phyloP scores from a whole-genome alignment of 805 yeast species.

The Cyberlindnera petersonii region DNA sequence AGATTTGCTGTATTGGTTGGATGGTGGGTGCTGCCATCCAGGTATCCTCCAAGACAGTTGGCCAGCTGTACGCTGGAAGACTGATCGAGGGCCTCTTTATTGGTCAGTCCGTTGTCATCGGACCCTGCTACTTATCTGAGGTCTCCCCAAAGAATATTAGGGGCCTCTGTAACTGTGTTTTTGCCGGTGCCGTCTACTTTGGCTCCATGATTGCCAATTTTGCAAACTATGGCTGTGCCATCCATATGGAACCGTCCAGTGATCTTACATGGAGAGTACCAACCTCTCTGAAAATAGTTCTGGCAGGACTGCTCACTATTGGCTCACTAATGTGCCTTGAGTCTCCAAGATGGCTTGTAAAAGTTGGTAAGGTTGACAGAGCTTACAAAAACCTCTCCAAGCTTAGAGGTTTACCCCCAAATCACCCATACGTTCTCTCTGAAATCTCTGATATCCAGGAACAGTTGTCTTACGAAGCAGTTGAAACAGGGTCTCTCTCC shows the following conservation, averaged over 20 bases:
- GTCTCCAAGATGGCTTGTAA: constrained; percentile 45
- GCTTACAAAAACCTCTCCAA: constrained; percentile 38
- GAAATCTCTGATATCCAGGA: constrained; percentile 51
- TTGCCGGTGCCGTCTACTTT: constrained; percentile 55
- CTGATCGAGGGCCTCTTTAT: constrained; percentile 51
- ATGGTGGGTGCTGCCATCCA: constrained; percentile 45
- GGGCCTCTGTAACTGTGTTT: constrained; percentile 49
- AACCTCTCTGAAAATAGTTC: constrained; percentile 42
- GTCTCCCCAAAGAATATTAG: constrained; percentile 49
- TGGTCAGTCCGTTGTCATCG: constrained; percentile 55
- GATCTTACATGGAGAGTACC: constrained; percentile 52
- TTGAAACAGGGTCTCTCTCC: constrained; percentile 26
- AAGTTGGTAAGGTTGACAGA: constrained; percentile 37
- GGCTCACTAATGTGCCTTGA: constrained; percentile 43
- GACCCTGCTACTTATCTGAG: constrained; percentile 53
- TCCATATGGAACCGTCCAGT: constrained; percentile 36
- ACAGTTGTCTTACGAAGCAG: constrained; percentile 38
- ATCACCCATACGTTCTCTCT: constrained; percentile 46
- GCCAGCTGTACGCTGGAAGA: constrained; percentile 54
- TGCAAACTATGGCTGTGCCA: constrained; percentile 48
- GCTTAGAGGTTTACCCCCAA: constrained; percentile 39
- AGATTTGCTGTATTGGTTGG: constrained; percentile 41
- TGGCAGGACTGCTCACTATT: constrained; percentile 43
- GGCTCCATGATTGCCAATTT: constrained; percentile 50
- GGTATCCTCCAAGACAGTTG: constrained; percentile 40